These are phyloP conservation scores for Daldinia concentrica DNA, from an alignment of 495 filamentous ascomycete species.

Conservation along the genomic window DNA sequence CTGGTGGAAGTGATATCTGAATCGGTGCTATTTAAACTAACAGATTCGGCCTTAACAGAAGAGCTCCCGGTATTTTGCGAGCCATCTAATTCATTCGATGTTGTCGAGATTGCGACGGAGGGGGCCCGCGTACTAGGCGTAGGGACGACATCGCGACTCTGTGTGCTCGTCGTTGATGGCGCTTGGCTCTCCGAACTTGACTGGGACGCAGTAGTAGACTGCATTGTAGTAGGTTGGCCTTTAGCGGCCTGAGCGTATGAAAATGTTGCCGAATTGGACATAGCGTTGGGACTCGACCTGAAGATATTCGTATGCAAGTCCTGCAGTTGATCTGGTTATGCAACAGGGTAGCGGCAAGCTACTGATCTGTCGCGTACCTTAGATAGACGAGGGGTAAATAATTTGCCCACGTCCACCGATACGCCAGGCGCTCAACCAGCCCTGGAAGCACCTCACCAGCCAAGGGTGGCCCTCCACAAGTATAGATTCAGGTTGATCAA, in stretches of 20 bases:
- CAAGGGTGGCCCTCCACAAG: slow-evolving; percentile 28
- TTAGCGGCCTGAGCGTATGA: slow-evolving; percentile 97
- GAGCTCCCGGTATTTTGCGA: slow-evolving; percentile 44
- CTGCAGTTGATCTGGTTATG: slow-evolving; percentile 20
- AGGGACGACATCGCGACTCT: slow-evolving; percentile 74
- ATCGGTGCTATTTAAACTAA: slow-evolving; percentile 31
- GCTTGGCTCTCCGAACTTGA: slow-evolving; percentile 73
- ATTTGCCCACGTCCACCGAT: slow-evolving; percentile 44
- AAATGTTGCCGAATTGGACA: slow-evolving; percentile 64
- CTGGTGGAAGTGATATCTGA: slow-evolving; percentile 24
- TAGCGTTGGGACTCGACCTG: slow-evolving; percentile 43
- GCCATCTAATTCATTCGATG: slow-evolving; percentile 65
- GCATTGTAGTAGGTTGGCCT: slow-evolving; percentile 57
- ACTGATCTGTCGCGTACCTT: slow-evolving; percentile 42
- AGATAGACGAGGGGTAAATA: slow-evolving; percentile 36
- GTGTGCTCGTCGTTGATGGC: slow-evolving; percentile 69
- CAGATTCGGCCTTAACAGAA: slow-evolving; percentile 44
- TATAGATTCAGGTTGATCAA: slow-evolving; percentile 30
- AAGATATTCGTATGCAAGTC: slow-evolving; percentile 37
- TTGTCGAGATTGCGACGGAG: slow-evolving; percentile 61
- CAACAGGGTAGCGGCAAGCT: slow-evolving; percentile 28
- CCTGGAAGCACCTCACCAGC: slow-evolving; percentile 39
- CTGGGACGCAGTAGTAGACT: slow-evolving; percentile 55
- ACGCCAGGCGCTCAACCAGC: slow-evolving; percentile 40
- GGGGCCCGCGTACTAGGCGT: slow-evolving; percentile 45